A percentile compares a stretch with the other conserved stretches of the same genome.
Evolutionary conservation across 192 early-diverging fungal species (phyloP).

Genomic region (Mortierella hygrophila): DNA sequence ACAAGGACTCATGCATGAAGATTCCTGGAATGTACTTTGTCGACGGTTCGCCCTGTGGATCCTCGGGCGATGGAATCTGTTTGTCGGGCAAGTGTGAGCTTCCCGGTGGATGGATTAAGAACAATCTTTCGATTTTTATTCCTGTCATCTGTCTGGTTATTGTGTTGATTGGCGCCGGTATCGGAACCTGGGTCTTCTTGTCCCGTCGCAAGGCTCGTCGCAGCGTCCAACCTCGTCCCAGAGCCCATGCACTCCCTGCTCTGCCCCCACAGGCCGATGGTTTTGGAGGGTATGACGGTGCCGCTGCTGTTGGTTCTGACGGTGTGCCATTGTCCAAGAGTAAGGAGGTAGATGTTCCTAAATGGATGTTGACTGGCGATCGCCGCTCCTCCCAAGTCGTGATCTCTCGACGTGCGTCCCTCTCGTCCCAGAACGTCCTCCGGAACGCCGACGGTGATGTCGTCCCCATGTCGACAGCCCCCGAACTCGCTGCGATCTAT

Average conservation of each 20-base stretch:
- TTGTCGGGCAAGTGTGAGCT: conserved; percentile 63
- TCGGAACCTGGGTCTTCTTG: conserved; percentile 5
- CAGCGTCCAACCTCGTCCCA: neutral
- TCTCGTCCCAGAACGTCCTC: conserved; percentile 4
- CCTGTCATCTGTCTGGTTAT: conserved; percentile 6
- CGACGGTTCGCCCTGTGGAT: conserved; percentile 77
- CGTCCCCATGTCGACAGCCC: neutral
- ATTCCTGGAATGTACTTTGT: conserved; percentile 66
- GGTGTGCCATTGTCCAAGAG: neutral
- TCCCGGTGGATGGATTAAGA: conserved; percentile 11
- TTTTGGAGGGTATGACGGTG: neutral
- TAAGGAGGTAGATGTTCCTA: conserved; percentile 8
- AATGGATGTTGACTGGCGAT: conserved; percentile 21
- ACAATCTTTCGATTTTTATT: conserved; percentile 17
- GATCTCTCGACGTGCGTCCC: conserved; percentile 5
- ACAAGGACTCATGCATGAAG: conserved; percentile 2
- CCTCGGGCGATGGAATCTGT: conserved; percentile 63
- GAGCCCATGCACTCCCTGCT: neutral
- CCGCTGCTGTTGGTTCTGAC: neutral
- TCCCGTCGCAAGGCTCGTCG: neutral
- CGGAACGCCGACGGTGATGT: neutral
- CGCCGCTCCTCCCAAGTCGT: neutral
- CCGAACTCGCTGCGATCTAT: neutral
- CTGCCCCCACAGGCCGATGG: neutral
- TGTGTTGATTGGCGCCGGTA: conserved; percentile 8